Base-by-base conservation (phyloP, 2,329 filamentous ascomycete species). In the Cercospora canescens region DNA sequence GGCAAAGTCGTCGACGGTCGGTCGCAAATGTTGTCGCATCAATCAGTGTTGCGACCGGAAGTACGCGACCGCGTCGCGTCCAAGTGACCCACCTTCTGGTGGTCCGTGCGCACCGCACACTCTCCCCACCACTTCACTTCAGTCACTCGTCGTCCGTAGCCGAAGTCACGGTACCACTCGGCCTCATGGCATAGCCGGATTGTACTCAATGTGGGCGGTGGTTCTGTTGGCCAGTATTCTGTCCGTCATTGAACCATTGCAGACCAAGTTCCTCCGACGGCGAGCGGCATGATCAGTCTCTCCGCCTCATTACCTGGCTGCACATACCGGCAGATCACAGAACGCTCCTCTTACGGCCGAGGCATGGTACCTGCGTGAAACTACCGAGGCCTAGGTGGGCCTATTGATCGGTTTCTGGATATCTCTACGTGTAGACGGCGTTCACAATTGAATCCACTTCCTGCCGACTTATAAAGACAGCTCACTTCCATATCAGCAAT, bases 11-110 rank as follows among this genome's bases (percentile, higher is more conserved):
- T 56, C 28, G 52, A 35, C n/a, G 32, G 4, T 24, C 9, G 30
- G 5, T 24, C 32, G 30, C 32, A 32, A 56, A 35, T 34, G 52
- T 35, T 56, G 52, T 32, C 32, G 16, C 28, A 55, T 55, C 52
- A 55, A 55, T 34, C 52, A 24, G 52, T 55, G 32, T 56, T 34
- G 52, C 52, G 52, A 35, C 21, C 18, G 52, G n/a, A 56, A 24
- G 52, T 56, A 56, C 52, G 52, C 52, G 52, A 35, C 52, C 52
- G 52, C 30, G 52, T 56, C 52, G 52, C 52, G 52, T 56, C 28
- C 52, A 14, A 11, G 30, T 12, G 52, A 56, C 52, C 52, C 52
- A 35, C 52, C 28, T 52, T 8, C 12, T 16, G 45, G 21, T 55
- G 52, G 32, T 32, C 52, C 52, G 52, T 34, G 30, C 52, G 16